Evolutionary conservation across 257 asterid genomes (phyloP).

Genomic region (Plantago elongata): DNA sequence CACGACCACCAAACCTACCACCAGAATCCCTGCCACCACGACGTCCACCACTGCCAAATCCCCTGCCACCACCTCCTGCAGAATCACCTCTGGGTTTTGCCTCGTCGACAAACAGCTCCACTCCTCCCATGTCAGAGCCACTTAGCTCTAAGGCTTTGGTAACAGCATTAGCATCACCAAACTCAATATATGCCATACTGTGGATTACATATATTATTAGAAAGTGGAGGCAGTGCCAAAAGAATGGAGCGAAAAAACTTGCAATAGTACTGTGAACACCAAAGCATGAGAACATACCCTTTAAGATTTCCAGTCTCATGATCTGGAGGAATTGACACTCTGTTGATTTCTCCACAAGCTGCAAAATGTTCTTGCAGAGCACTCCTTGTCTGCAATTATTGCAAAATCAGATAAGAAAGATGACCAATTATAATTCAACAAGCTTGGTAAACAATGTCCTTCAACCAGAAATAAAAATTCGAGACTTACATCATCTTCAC

Average conservation of each 20-base stretch:
- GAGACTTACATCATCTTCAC: constrained; percentile 48
- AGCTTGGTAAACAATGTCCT: neutral
- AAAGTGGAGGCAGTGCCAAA: neutral
- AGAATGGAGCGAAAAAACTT: neutral
- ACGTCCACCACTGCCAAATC: constrained; percentile 24
- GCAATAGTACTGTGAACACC: neutral
- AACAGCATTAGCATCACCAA: constrained; percentile 34
- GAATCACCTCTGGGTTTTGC: constrained; percentile 53
- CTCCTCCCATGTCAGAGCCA: constrained; percentile 41
- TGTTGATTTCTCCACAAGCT: constrained; percentile 67
- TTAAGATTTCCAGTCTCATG: constrained; percentile 49
- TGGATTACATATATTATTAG: neutral
- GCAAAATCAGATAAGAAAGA: neutral
- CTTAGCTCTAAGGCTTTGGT: constrained; percentile 55
- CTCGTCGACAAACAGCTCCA: constrained; percentile 44
- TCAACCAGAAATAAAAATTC: neutral
- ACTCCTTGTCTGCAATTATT: constrained; percentile 49
- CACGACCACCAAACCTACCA: constrained; percentile 28
- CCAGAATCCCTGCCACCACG: constrained; percentile 18
- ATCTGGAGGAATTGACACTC: constrained; percentile 54
- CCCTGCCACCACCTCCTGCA: constrained; percentile 19
- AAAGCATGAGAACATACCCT: constrained; percentile 45
- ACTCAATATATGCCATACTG: constrained; percentile 73
- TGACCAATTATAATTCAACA: neutral
- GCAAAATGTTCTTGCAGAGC: constrained; percentile 61